Evolutionary conservation across 768 basidiomycete species (phyloP), one percentile per base, ranked within the genome.

Genomic region (Fomitopsis serialis): DNA sequence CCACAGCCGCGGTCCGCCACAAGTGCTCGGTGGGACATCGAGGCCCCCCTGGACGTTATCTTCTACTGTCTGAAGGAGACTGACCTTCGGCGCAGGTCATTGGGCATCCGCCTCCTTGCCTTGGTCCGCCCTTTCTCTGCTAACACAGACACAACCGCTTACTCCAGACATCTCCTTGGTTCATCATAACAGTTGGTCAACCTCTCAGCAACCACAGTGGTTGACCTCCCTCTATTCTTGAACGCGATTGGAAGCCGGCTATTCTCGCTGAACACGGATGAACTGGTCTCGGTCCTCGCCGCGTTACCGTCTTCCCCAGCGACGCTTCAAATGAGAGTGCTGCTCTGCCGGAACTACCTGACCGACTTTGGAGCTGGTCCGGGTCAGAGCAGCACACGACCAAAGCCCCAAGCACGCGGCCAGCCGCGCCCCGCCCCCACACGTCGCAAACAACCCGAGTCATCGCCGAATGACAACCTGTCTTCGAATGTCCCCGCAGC

Each of bases 11-110:
- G 79, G 53, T 67, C 72, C 37, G 76, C 73, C 21, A 61, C 65
- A 22, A 74, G 72, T 24, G 67, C 74, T 6, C 75, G 82, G 61
- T 85, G 82, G 78, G 84, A 86, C 25, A 69, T 73, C 15, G 74
- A 74, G 27, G 67, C 66, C 21, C 77, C 80, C 1, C 64, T 86
- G 17, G 75, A 80, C 48, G 72, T 84, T 1, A 60, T 60, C 32
- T 68, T 69, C 42, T 59, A 53, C 52, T 60, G 65, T 36, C 50
- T 67, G 54, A 56, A 61, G 27, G 67, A 74, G 27, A 53, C 59
- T n/a, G 58, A 57, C 12, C 49, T 52, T 32, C 27, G 43, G 12
- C 55, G 59, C 45, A 58, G 54, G 37, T 44, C 40, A 8, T 54
- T 68, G 21, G 70, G 69, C 35, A 50, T 56, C 34, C 63, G 66